phyloP scores from a whole-genome alignment of 306 rosid genomes.

The Trifolium dubium region DNA sequence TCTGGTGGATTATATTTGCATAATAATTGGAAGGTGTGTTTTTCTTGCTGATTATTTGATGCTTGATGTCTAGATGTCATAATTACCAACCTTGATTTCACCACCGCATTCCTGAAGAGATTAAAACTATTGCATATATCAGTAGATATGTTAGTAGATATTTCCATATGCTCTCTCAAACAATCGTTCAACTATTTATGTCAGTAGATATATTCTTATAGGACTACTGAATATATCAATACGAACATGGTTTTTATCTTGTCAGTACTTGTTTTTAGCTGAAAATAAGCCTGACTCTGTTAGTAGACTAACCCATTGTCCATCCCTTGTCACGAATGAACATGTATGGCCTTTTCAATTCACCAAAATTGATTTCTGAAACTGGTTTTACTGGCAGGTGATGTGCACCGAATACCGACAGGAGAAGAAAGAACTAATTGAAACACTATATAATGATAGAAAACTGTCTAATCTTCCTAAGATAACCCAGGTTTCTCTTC shows the following conservation, averaged over 20 bases:
- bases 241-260: background rate
- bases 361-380: constrained; percentile 32
- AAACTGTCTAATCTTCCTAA: constrained; percentile 77
- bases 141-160: too few relatives aligned
- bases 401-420: constrained; percentile 67
- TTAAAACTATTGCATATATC: too few relatives aligned
- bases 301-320: background rate
- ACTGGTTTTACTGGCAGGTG: constrained; percentile 58
- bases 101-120: background rate
- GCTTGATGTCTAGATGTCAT: constrained; percentile 1
- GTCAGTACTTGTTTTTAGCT: background rate
- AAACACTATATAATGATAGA: constrained; percentile 65
- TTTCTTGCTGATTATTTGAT: constrained; percentile 17
- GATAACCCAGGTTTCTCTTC: constrained; percentile 68
- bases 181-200: too few relatives aligned
- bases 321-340: background rate
- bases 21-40: constrained; percentile 3
- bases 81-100: constrained; percentile 2
- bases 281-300: constrained; percentile 13
- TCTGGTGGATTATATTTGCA: background rate
- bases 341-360: background rate
- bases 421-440: constrained; percentile 74
- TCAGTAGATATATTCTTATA: background rate
- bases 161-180: too few relatives aligned
- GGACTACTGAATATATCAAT: background rate